A percentile compares a stretch with the other conserved stretches of the same genome.
phyloP scores from a whole-genome alignment of 768 basidiomycete species.

The Hericium coralloides region DNA sequence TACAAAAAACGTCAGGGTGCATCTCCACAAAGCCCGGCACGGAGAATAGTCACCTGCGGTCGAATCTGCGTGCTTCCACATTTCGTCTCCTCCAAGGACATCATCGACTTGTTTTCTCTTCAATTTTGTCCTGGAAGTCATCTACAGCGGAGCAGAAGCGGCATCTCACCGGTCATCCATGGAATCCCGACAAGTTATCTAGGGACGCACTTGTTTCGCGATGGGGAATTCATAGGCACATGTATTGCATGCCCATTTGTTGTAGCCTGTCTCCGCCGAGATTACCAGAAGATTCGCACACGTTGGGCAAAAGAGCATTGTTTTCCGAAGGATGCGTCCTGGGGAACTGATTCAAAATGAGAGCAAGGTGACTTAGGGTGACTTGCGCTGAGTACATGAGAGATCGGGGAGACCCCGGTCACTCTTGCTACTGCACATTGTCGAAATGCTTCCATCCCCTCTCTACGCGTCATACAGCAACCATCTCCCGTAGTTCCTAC shows the following conservation, averaged over 20 bases:
- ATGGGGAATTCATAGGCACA: conserved; percentile 97
- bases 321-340: not conserved
- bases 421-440: not conserved
- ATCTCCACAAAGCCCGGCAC: not conserved
- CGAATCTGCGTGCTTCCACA: conserved; percentile 90
- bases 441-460: too few species aligned
- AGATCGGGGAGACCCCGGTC: not conserved
- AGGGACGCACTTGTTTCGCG: conserved; percentile 55
- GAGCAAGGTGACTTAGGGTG: not conserved
- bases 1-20: not conserved
- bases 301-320: conserved; percentile 91
- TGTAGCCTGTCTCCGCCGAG: conserved; percentile 67
- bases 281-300: conserved; percentile 85
- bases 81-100: conserved; percentile 88
- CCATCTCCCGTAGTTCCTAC: too few species aligned
- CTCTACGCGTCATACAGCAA: too few species aligned
- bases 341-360: not conserved
- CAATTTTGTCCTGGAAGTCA: conserved; percentile 82
- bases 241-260: conserved; percentile 90
- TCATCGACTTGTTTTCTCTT: conserved; percentile 92
- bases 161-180: not conserved
- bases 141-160: conserved; percentile 35
- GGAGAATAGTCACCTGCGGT: conserved; percentile 47
- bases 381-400: too few species aligned
- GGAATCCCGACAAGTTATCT: conserved; percentile 2